Evolutionary conservation across 352 stramenopile species (phyloP).

Genomic region (Phytophthora lateralis): DNA sequence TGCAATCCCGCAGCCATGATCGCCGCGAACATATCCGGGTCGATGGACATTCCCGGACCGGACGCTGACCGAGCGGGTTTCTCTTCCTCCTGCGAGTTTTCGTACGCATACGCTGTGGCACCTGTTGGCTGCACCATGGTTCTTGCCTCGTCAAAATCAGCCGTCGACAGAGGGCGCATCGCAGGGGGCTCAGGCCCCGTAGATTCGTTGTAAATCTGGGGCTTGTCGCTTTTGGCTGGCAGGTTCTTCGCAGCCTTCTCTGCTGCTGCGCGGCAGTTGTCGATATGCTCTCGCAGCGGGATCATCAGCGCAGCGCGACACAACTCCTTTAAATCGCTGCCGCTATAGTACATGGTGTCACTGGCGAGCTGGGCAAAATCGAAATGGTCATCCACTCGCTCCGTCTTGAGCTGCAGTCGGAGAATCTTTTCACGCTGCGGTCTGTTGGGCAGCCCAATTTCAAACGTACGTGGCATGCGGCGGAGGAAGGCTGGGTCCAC

Average conservation of each 20-base stretch:
- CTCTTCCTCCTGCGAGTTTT: conserved; percentile 53
- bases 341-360: conserved; percentile 93
- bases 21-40: conserved; percentile 83
- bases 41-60: conserved; percentile 52
- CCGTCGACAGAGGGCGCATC: conserved; percentile 79
- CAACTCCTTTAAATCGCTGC: conserved; percentile 94
- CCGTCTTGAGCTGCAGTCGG: conserved; percentile 90
- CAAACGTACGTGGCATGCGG: conserved; percentile 95
- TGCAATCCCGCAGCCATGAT: conserved; percentile 86
- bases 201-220: conserved; percentile 38
- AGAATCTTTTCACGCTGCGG: conserved; percentile 94
- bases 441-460: conserved; percentile 92
- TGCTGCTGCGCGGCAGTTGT: conserved; percentile 46
- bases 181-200: conserved; percentile 30
- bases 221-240: conserved; percentile 33
- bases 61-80: conserved; percentile 24
- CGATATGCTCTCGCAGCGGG: conserved; percentile 85
- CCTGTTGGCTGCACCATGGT: conserved; percentile 89
- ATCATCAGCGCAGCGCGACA: conserved; percentile 90
- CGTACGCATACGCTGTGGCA: conserved; percentile 82
- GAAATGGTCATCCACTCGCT: conserved; percentile 76
- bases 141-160: conserved; percentile 85
- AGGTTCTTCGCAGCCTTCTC: conserved; percentile 40
- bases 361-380: conserved; percentile 84
- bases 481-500: conserved; percentile 95